phyloP scores from a whole-genome alignment of 805 yeast species.

The Yarrowia sp. region DNA sequence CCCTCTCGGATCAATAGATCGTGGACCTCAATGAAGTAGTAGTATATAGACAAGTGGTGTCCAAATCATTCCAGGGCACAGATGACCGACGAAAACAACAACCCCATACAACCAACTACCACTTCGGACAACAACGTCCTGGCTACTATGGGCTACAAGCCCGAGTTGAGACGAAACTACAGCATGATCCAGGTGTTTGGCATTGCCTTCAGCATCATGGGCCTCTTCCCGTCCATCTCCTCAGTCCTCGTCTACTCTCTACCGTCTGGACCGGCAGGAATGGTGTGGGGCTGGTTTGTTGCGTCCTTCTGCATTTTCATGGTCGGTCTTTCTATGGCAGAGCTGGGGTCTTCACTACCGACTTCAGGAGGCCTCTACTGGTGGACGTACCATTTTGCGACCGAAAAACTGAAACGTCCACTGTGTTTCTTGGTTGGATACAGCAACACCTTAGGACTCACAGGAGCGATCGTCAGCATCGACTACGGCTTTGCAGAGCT shows the following conservation, averaged over 20 bases:
- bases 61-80: too few relatives aligned
- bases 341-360: not conserved
- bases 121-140: not conserved
- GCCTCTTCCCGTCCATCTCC: not conserved
- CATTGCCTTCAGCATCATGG: slow-evolving; percentile 3
- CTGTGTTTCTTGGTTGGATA: slow-evolving; percentile 3
- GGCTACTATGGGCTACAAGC: slow-evolving; percentile 12
- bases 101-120: not conserved
- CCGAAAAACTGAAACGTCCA: not conserved
- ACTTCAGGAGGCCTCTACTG: not conserved
- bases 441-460: not conserved
- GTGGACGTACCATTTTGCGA: slow-evolving; percentile 7
- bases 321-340: not conserved
- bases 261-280: slow-evolving; percentile 6
- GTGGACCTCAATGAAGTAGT: too few relatives aligned
- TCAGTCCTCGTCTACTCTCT: not conserved
- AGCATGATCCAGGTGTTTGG: slow-evolving; percentile 2
- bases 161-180: slow-evolving; percentile 12
- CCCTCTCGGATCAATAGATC: too few relatives aligned
- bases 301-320: slow-evolving; percentile 3
- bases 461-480: not conserved
- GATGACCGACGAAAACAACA: too few relatives aligned
- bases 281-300: slow-evolving; percentile 13
- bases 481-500: slow-evolving; percentile 7
- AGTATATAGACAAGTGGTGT: too few relatives aligned